Percentiles rank a stretch among this genome's conserved stretches.
phyloP scores from a whole-genome alignment of 371 early-diverging fungal genomes.

The Syncephalastrum racemosum region DNA sequence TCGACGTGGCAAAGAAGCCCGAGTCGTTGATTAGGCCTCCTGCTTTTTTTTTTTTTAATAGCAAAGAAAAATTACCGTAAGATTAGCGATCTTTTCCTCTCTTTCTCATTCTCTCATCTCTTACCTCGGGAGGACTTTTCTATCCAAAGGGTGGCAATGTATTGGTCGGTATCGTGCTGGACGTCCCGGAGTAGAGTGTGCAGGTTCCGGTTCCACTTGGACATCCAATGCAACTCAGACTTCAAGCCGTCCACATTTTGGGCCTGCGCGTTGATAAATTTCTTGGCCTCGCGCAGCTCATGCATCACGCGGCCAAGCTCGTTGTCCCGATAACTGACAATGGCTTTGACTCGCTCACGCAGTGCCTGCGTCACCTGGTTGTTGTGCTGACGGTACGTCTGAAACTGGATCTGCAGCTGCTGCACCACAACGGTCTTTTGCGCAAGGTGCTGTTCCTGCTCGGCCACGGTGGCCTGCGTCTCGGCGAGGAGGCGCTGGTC shows the following conservation, averaged over 20 bases:
- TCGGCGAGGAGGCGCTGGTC: constrained; percentile 11
- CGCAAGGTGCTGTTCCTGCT: constrained; percentile 5
- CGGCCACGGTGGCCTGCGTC: constrained; percentile 10
- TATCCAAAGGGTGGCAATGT: too few relatives aligned
- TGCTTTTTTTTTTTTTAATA: too few relatives aligned
- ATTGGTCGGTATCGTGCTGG: constrained; percentile 9
- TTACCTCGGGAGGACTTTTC: too few relatives aligned
- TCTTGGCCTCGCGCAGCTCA: constrained; percentile 39
- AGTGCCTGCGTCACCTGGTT: constrained; percentile 20
- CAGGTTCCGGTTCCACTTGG: constrained; percentile 26
- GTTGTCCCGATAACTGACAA: too few relatives aligned
- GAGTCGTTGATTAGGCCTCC: too few relatives aligned
- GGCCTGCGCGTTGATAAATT: constrained; percentile 40
- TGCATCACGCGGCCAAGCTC: constrained; percentile 5
- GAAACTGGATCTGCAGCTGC: constrained; percentile 22
- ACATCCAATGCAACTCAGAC: constrained; percentile 38
- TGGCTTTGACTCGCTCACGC: constrained; percentile 10
- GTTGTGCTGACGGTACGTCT: constrained; percentile 17
- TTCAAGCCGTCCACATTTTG: constrained; percentile 29
- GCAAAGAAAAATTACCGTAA: too few relatives aligned
- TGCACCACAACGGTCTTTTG: constrained; percentile 6
- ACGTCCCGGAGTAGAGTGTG: constrained; percentile 12
- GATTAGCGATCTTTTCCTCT: too few relatives aligned
- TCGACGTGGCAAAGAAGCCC: too few relatives aligned
- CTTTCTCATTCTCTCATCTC: too few relatives aligned